Conservation (phyloP, 352 stramenopile genomes). For the Phytophthora hybrid region DNA sequence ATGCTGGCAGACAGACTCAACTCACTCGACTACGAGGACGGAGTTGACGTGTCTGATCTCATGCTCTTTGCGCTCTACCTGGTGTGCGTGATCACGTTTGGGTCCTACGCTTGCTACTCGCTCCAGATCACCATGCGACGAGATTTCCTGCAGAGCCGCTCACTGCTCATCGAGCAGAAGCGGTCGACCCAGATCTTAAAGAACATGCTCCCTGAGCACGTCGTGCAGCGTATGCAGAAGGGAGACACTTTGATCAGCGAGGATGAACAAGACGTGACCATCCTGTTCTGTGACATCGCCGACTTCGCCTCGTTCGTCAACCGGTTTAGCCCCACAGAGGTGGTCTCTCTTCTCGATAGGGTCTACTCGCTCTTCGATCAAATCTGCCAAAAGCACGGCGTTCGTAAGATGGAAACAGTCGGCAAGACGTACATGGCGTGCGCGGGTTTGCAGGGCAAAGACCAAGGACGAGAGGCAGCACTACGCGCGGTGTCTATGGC, state of each 20-base stretch:
- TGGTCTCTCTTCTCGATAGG: conserved; percentile 89
- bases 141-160: conserved; percentile 86
- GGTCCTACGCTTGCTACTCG: conserved; percentile 81
- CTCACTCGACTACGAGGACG: conserved; percentile 32
- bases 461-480: conserved; percentile 76
- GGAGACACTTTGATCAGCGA: conserved; percentile 86
- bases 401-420: conserved; percentile 95
- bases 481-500: conserved; percentile 81
- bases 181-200: conserved; percentile 86
- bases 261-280: conserved; percentile 89
- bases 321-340: conserved; percentile 74
- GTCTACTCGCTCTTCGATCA: conserved; percentile 94
- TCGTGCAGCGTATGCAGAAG: conserved; percentile 87
- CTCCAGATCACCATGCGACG: conserved; percentile 85
- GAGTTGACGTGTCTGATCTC: conserved; percentile 61
- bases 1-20: conserved; percentile 48
- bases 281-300: conserved; percentile 88
- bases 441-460: conserved; percentile 84
- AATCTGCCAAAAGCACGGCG: conserved; percentile 91
- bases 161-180: conserved; percentile 79
- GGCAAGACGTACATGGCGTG: conserved; percentile 94
- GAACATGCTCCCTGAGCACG: conserved; percentile 87
- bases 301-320: conserved; percentile 87
- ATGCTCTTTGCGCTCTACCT: conserved; percentile 81
- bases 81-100: conserved; percentile 78